These are phyloP conservation scores for Beta lomatogona DNA, from an alignment of 179 eudicot species.

Conservation along the genomic window DNA sequence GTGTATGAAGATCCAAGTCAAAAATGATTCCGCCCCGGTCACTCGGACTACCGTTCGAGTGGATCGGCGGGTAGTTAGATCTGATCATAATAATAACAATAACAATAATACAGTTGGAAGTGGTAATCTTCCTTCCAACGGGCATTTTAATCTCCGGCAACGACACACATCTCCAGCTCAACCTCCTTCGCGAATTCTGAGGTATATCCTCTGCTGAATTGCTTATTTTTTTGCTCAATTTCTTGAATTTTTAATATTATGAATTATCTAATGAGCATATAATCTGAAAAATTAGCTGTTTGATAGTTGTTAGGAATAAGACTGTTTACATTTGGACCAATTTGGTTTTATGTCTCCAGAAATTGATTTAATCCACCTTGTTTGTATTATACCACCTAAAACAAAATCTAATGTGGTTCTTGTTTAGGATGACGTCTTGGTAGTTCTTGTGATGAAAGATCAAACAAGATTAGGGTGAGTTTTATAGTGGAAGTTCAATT, in stretches of 20 bases:
- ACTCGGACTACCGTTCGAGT: conserved; percentile 49
- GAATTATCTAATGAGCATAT: neutral
- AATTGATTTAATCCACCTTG: neutral
- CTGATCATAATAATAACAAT: conserved; percentile 34
- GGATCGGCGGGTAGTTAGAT: conserved; percentile 55
- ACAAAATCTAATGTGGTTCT: neutral
- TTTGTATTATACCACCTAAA: neutral
- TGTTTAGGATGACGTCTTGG: neutral
- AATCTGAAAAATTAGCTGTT: neutral
- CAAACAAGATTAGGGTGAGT: neutral
- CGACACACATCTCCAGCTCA: conserved; percentile 63
- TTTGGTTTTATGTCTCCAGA: too few relatives aligned
- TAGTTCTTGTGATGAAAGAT: neutral
- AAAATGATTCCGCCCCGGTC: conserved; percentile 40
- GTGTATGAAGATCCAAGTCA: conserved; percentile 78
- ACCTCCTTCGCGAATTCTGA: conserved; percentile 58
- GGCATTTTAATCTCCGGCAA: conserved; percentile 64
- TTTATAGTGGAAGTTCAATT: neutral
- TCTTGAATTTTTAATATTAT: neutral
- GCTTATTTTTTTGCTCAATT: neutral
- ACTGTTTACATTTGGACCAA: neutral
- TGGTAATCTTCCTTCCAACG: conserved; percentile 26
- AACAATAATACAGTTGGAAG: neutral
- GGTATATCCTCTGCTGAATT: conserved; percentile 37
- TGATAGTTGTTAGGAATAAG: neutral